Base-by-base conservation (phyloP, 345 rosid species). In the Dipteronia dyeriana region DNA sequence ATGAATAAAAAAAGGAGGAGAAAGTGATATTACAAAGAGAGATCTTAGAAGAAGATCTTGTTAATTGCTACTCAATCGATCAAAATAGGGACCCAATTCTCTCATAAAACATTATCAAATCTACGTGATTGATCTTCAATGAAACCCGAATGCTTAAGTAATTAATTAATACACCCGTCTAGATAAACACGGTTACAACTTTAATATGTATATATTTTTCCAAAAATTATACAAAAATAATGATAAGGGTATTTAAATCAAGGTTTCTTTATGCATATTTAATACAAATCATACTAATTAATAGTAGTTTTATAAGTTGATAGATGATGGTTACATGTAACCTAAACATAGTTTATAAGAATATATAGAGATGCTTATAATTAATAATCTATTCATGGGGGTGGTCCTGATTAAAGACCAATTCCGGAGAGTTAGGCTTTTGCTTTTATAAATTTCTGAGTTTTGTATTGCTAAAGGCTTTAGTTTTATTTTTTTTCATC, bases 391-490 rank as follows among this genome's bases (percentile, higher is more conserved):
- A 53, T 14, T 53, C 57, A 7, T 5, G 7, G 47, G 14, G 56
- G 80, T 79, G 81, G 81, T 71, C 74, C 78, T 57, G 11, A n/a
- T n/a, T n/a, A 14, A 57, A 39, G 57, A 73, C 68, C 68, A 23
- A 41, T 23, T 60, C 82, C 78, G 49, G 57, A 70, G 81, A 73
- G 73, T 73, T 66, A 73, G 84, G 81, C 84, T 82, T 80, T 80
- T 61, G 57, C 57, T 23, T 43, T 31, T 41, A 7, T 7, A 7
- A 7, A 73, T 51, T 16, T 13, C 39, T n/a, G 31, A 34, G 41
- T 61, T 41, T 7, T 7, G 13, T 9, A 29, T 66, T 61, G 47
- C 63, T 71, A 51, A 9, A 53, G 20, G n/a, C 20, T 69, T 74
- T 70, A 66, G 17, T 10, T 43, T 4, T 34, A 34, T 34, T 34